phyloP scores from a whole-genome alignment of 805 yeast species.

The Nakazawaea wickerhamii region DNA sequence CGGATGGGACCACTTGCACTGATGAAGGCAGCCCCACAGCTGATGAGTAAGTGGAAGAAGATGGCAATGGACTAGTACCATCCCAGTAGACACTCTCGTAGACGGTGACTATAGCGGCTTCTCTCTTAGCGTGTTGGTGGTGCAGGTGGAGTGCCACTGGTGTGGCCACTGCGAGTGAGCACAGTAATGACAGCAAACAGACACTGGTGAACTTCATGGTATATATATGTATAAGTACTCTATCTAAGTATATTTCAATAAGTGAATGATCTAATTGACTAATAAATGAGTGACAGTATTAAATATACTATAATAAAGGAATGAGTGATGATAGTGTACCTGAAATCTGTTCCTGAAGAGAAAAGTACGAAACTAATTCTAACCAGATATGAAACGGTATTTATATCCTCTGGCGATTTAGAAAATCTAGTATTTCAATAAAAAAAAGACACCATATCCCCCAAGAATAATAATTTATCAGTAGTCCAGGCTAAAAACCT shows the following conservation, averaged over 20 bases:
- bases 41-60: constrained; percentile 12
- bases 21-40: constrained; percentile 6
- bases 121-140: constrained; percentile 41
- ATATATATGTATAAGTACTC: background rate
- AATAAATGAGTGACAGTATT: background rate
- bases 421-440: no score
- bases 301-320: background rate
- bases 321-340: background rate
- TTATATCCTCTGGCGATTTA: no score
- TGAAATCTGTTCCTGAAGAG: no score
- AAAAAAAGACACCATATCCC: background rate
- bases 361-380: background rate
- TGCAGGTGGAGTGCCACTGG: constrained; percentile 33
- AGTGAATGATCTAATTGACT: background rate
- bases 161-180: constrained; percentile 17
- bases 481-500: no score
- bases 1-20: background rate
- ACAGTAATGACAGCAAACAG: constrained; percentile 10
- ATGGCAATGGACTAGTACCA: constrained; percentile 14
- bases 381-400: background rate
- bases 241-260: background rate
- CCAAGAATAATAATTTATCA: no score
- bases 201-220: constrained; percentile 11
- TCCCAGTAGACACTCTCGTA: constrained; percentile 23
- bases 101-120: constrained; percentile 37